Base-by-base conservation (phyloP, 768 basidiomycete genomes). In the Filobasidium wieringae region DNA sequence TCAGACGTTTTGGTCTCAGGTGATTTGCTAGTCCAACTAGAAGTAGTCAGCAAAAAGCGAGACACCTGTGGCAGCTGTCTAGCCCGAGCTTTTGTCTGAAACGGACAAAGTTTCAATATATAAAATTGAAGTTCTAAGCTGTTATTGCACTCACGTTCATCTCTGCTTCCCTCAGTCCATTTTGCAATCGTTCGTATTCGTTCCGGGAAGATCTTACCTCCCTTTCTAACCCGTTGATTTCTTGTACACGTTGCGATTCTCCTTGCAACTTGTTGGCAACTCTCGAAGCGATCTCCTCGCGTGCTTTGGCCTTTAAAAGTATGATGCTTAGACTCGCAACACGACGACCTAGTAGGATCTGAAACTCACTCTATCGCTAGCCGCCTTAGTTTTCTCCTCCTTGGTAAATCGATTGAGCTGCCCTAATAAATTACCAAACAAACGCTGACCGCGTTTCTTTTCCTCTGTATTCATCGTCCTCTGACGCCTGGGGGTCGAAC, bases 391-490 rank as follows among this genome's bases (percentile, higher is more conserved):
- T 61, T 68, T 73, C 57, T 73, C 72, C 14, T 73, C 72, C 31
- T 68, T 71, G 55, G 68, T 66, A 55, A 73, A 73, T 52, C 68
- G 63, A 36, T 68, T 66, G 32, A 73, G 55, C n/a, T 68, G 70
- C 17, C 70, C 70, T 36, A 73, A 50, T n/a, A 73, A 52, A 58
- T 73, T 73, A 2, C 72, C 72, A 50, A 73, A 70, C 33, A 73
- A 40, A 33, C 72, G 32, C 53, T 70, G 69, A 3, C 67, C 62
- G 36, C 72, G 57, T 26, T 69, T 69, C 60, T 67, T 66, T 41
- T 73, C 72, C 40, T 73, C 70, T 30, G 57, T 57, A 56, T 67
- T 66, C 9, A 61, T 22, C 22, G 62, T 62, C 43, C 68, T 56
- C 54, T 67, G 63, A 4, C 72, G 66, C 54, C 70, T 72, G 36